Evolutionary conservation across 805 yeast genomes (phyloP).

Genomic region (Grigorovia jiainica): DNA sequence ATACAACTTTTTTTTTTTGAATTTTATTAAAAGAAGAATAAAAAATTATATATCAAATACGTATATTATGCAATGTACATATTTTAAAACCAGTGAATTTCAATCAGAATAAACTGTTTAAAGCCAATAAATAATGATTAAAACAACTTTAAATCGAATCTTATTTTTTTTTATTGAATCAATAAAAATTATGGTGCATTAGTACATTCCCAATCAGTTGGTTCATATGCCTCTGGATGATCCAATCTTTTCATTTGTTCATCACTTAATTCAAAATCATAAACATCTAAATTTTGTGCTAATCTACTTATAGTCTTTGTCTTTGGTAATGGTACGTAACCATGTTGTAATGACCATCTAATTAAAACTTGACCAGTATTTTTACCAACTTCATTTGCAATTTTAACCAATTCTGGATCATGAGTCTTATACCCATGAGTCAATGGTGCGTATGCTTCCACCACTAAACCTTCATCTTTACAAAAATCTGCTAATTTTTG

Average conservation of each 20-base stretch:
- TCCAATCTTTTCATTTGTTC: constrained; percentile 35
- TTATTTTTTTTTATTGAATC: background rate
- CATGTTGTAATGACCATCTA: constrained; percentile 67
- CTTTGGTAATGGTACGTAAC: constrained; percentile 64
- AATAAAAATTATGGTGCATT: constrained; percentile 37
- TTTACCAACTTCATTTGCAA: constrained; percentile 42
- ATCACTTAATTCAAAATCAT: constrained; percentile 36
- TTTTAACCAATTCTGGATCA: constrained; percentile 42
- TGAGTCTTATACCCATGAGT: constrained; percentile 49
- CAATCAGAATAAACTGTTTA: too few species aligned
- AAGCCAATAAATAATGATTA: too few species aligned
- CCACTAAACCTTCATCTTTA: constrained; percentile 41
- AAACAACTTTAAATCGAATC: too few species aligned
- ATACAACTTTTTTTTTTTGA: too few species aligned
- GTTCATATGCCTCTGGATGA: constrained; percentile 52
- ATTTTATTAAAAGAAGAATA: too few species aligned
- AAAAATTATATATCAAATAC: too few species aligned
- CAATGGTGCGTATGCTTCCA: constrained; percentile 77
- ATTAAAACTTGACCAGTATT: constrained; percentile 55
- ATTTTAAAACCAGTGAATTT: too few species aligned
- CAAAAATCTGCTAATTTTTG: constrained; percentile 54
- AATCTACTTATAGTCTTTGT: constrained; percentile 46
- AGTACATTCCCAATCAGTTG: constrained; percentile 71
- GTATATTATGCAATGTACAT: too few species aligned
- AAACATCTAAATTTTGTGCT: constrained; percentile 45